Evolutionary conservation across 176 grass and related monocot genomes (phyloP), one percentile per base, ranked within the genome.

Genomic region (Phyllostachys edulis): DNA sequence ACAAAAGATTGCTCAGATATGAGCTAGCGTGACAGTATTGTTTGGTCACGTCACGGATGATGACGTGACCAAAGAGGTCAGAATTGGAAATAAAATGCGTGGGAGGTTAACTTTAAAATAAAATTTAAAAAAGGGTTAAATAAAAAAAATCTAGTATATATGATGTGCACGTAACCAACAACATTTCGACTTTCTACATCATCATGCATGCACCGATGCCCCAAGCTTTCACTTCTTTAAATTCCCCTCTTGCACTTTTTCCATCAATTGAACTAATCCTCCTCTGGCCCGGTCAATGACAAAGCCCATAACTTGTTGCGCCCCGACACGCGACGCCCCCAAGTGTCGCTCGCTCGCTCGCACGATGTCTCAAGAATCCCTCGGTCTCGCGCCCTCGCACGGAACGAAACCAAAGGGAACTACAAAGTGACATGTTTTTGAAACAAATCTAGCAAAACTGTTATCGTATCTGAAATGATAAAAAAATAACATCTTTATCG

Each of bases 261-360:
- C 26, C 55, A 26, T 83, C 7, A 75, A 75, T 23, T 11, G 5
- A 56, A 56, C 1, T 26, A 12, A 23, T 5, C 21, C 6, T 34
- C 12, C 14, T 11, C n/a, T 77, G 21, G 55, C 32, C 38, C 6
- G 16, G 68, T 68, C 81, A 80, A 82, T 62, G 67, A 60, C 23
- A 23, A 20, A 13, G 15, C 27, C 60, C 62, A 61, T 75, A 74
- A 16, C 74, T 17, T 42, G 5, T 13, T 45, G 45, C 67, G 32
- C 5, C 50, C 15, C 29, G 29, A 29, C 83, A 21, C 23, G 8
- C 1, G 36, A 32, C 6, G 5, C 75, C 57, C 34, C 45, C 69
- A 76, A 82, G 80, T 83, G 80, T 78, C 61, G 8, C 46, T 15
- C 29, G 20, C 38, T 42, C 41, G 55, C 69, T 63, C 72, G 40